phyloP scores from a whole-genome alignment of 2,329 filamentous ascomycete genomes.

The Chrysosporium queenslandicum region DNA sequence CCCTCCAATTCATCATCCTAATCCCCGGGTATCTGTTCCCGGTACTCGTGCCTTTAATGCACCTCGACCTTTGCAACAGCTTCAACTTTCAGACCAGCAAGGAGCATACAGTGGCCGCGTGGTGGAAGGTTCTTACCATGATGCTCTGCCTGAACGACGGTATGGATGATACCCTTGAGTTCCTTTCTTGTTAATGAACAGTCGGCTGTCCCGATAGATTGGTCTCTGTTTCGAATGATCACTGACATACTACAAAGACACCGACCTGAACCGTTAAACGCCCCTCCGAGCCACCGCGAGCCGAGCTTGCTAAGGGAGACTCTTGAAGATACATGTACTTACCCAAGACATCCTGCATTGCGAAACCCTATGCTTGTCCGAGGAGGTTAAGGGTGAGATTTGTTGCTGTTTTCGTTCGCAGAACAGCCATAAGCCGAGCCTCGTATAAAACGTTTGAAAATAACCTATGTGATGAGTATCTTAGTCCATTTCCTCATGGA shows the following conservation, averaged over 20 bases:
- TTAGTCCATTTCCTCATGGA: too few relatives aligned
- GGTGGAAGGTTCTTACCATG: neutral
- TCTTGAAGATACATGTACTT: neutral
- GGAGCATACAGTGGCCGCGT: neutral
- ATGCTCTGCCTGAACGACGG: neutral
- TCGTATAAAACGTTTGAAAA: too few relatives aligned
- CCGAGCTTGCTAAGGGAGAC: neutral
- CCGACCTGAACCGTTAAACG: neutral
- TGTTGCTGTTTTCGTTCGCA: too few relatives aligned
- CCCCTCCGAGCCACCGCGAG: neutral
- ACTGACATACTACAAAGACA: neutral
- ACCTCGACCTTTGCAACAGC: neutral
- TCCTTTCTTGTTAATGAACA: neutral
- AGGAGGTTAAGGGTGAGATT: neutral
- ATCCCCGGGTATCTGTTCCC: neutral
- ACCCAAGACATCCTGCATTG: neutral
- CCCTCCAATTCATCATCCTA: neutral
- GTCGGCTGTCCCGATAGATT: neutral
- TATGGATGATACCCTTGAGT: constrained; percentile 1
- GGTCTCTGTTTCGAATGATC: neutral
- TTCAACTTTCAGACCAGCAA: neutral
- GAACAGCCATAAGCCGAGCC: too few relatives aligned
- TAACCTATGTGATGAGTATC: too few relatives aligned
- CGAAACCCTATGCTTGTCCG: neutral
- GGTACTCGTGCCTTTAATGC: neutral